Base-by-base conservation (phyloP, 257 asterid genomes). In the Craterostigma plantagineum region DNA sequence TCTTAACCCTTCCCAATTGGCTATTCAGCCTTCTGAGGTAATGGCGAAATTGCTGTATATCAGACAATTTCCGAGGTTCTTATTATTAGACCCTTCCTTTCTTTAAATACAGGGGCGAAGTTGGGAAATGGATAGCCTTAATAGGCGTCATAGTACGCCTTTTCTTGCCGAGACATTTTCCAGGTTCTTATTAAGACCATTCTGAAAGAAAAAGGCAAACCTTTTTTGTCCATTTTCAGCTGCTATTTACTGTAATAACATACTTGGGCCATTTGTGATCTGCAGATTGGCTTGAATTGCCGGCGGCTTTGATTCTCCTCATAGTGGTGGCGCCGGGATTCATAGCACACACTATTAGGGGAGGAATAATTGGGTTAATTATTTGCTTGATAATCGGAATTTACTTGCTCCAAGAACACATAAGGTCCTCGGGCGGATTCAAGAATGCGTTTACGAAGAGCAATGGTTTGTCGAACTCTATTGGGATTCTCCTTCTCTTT, bases 221-320 rank as follows among this genome's bases (percentile, higher is more conserved):
- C 13, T 38, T 10, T 10, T 10, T 38, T 38, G 43, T 6, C 14
- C 15, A 41, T 41, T 12, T 8, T 36, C 14, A 9, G 30, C n/a
- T n/a, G 14, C 8, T 36, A 10, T 12, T 9, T 12, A 33, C 13
- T 23, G 30, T 23, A 23, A 23, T 23, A 23, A 23, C 41, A 14
- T 30, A n/a, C n/a, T n/a, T n/a, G n/a, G n/a, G n/a, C n/a, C n/a
- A n/a, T n/a, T n/a, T n/a, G 30, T 7, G 14, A 14, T 3, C 7
- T 67, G 68, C 87, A 86, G 97, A 86, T 40, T 86, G 97, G 97
- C 63, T 71, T 53, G 97, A 81, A 46, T 12, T 79, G 52, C 93
- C 97, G 1, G 92, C 61, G 36, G 64, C 95, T 0, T 51, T 81
- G 75, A 56, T 86, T 56, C 67, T 86, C 40, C 64, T 86, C 42